Percentiles rank a stretch among this genome's conserved stretches.
These are phyloP conservation scores for Neurospora terricola DNA, from an alignment of 495 filamentous ascomycete genomes.

Conservation along the genomic window DNA sequence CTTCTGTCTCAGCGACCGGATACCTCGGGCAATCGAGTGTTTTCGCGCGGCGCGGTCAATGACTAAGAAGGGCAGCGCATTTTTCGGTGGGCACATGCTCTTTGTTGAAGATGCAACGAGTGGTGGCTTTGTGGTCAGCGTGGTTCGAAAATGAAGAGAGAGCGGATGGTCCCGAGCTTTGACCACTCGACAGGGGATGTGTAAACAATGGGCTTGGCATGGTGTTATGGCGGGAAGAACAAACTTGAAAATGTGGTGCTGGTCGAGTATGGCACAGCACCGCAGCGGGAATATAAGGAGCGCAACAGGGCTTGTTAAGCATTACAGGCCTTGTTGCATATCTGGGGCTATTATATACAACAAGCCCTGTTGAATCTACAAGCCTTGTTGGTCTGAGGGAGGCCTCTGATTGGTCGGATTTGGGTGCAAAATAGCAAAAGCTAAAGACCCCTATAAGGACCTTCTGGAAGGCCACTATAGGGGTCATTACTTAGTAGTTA, in stretches of 20 bases:
- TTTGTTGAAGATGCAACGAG: neutral
- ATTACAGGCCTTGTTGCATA: too few species aligned
- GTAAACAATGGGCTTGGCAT: neutral
- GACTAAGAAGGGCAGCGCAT: neutral
- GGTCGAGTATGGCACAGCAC: neutral
- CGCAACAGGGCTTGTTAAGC: too few species aligned
- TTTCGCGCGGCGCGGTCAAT: neutral
- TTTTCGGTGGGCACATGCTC: neutral
- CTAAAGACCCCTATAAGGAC: too few species aligned
- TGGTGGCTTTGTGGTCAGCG: neutral
- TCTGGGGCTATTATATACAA: too few species aligned
- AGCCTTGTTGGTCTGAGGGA: too few species aligned
- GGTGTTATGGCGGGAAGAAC: neutral
- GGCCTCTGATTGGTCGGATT: too few species aligned
- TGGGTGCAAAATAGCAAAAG: too few species aligned
- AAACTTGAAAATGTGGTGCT: neutral
- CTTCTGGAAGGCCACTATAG: too few species aligned
- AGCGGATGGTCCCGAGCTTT: neutral
- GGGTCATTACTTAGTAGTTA: too few species aligned
- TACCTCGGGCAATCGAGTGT: neutral
- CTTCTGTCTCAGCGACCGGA: neutral
- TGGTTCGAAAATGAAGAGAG: neutral
- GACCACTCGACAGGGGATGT: neutral
- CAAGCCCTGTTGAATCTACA: too few species aligned
- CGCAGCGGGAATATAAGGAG: too few species aligned